Percentiles rank a stretch among this genome's conserved stretches.
Evolutionary conservation across 495 filamentous ascomycete species (phyloP).

Genomic region (Penicillium turbatum): DNA sequence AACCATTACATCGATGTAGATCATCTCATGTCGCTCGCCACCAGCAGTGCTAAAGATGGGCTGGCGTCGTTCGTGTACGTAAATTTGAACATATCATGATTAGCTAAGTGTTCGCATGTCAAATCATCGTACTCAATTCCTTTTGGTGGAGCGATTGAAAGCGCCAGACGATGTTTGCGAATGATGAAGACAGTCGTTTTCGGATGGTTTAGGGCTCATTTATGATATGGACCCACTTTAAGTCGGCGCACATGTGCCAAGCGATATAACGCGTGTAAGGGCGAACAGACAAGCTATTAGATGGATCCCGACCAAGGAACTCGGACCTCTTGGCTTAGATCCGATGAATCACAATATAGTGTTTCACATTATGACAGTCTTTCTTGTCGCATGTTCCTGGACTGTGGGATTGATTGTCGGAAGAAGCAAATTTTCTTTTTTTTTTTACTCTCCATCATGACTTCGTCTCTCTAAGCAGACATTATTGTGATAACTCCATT

Average conservation of each 20-base stretch:
- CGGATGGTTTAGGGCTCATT: neutral
- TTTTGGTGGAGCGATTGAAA: neutral
- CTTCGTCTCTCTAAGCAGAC: too few relatives aligned
- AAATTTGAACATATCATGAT: neutral
- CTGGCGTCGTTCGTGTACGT: too few relatives aligned
- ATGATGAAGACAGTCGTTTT: neutral
- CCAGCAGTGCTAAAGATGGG: neutral
- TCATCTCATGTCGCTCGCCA: conserved; percentile 2
- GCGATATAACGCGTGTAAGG: conserved; percentile 5
- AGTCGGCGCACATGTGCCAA: conserved; percentile 3
- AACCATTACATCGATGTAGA: neutral
- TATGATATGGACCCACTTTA: neutral
- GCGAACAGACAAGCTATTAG: neutral
- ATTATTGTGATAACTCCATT: too few relatives aligned
- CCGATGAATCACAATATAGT: neutral
- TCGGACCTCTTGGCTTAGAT: neutral
- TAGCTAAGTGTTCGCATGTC: neutral
- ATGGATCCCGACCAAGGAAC: neutral
- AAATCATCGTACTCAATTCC: neutral
- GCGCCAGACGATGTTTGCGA: neutral
- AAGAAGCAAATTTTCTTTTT: too few relatives aligned
- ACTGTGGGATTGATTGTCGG: too few relatives aligned
- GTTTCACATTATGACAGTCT: neutral
- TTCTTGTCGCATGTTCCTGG: neutral
- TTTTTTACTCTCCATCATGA: too few relatives aligned